Percentiles rank a stretch among this genome's conserved stretches.
phyloP scores from a whole-genome alignment of 1,284 basidiomycete species.

The Cryptococcus sp. region DNA sequence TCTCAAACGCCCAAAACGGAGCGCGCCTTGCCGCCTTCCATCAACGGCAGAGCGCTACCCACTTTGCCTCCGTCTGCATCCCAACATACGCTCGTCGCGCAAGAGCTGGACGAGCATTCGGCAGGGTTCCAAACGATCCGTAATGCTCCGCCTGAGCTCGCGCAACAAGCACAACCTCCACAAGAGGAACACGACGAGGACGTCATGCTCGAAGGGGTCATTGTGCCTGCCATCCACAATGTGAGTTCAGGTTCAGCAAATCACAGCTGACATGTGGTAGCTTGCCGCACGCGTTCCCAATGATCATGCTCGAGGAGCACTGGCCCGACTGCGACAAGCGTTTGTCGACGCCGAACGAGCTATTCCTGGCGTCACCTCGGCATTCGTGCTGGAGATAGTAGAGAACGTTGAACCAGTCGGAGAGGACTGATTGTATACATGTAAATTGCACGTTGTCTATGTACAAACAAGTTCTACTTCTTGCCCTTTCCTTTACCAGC shows the following conservation, averaged over 20 bases:
- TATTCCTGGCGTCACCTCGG: conserved; percentile 55
- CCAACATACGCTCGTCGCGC: conserved; percentile 7
- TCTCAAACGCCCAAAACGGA: conserved; percentile 7
- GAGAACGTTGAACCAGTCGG: conserved; percentile 56
- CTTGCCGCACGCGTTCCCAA: conserved; percentile 84
- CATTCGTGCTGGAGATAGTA: conserved; percentile 57
- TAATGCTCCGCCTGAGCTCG: conserved; percentile 8
- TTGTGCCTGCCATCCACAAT: conserved; percentile 86
- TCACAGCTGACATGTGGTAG: conserved; percentile 53
- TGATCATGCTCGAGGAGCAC: conserved; percentile 77
- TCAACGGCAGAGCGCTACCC: conserved; percentile 17
- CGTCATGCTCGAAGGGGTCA: conserved; percentile 91
- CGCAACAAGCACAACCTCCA: conserved; percentile 47
- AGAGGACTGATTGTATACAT: conserved; percentile 31
- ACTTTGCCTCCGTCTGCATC: conserved; percentile 11
- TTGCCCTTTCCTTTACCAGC: conserved; percentile 32
- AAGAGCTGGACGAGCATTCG: neutral
- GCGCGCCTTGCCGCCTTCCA: conserved; percentile 12
- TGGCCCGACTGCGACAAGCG: conserved; percentile 80
- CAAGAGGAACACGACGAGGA: conserved; percentile 66
- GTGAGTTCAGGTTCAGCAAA: conserved; percentile 59
- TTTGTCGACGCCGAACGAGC: conserved; percentile 89
- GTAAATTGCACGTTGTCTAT: neutral
- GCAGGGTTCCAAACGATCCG: conserved; percentile 16
- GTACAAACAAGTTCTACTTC: conserved; percentile 11